Conservation (phyloP, 805 yeast species). For the Candida railenensis region DNA sequence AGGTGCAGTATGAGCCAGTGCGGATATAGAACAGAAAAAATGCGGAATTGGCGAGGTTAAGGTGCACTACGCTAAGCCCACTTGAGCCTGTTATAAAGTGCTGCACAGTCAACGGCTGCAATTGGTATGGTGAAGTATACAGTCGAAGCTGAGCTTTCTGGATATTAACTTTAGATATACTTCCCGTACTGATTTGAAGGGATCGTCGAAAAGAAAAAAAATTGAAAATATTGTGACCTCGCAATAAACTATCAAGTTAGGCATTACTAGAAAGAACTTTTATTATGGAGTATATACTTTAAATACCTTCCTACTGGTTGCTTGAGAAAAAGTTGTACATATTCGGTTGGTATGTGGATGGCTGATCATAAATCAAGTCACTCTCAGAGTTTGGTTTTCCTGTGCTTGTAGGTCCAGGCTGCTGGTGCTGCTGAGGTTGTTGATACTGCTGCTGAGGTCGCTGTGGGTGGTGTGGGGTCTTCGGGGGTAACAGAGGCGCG, state of each 20-base stretch:
- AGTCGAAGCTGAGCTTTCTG: too few species aligned
- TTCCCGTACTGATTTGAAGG: too few species aligned
- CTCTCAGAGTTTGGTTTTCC: background rate
- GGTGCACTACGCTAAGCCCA: too few species aligned
- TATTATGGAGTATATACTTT: background rate
- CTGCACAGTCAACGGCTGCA: too few species aligned
- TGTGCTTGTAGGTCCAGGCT: background rate
- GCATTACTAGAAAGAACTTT: too few species aligned
- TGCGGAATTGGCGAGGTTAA: too few species aligned
- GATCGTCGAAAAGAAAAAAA: too few species aligned
- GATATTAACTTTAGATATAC: too few species aligned
- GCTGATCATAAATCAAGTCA: constrained; percentile 31
- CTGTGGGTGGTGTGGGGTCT: background rate
- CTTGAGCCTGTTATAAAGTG: too few species aligned
- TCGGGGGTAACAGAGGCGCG: background rate
- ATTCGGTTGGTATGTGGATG: constrained; percentile 47
- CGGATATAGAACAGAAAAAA: background rate
- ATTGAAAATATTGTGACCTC: too few species aligned
- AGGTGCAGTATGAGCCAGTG: background rate
- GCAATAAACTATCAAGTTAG: too few species aligned
- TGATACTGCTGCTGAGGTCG: background rate
- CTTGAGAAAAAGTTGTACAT: constrained; percentile 44
- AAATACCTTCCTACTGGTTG: constrained; percentile 8
- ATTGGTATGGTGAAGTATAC: too few species aligned
- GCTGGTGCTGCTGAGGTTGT: background rate